Conservation (phyloP, 805 yeast genomes). For the Sugiyamaella lignohabitans region DNA sequence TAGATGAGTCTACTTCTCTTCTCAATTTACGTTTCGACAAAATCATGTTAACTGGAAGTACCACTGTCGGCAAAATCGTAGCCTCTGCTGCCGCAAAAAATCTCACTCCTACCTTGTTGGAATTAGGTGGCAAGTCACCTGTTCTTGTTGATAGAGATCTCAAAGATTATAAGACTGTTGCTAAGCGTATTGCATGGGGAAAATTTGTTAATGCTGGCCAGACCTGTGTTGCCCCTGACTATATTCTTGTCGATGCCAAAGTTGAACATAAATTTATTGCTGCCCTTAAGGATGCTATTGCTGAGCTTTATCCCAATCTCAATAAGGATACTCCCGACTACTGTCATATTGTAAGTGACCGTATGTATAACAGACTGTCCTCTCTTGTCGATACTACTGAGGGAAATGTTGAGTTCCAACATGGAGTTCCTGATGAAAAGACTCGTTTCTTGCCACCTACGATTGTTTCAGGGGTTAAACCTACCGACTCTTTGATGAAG, state of each 20-base stretch:
- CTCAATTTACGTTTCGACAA: conserved; percentile 67
- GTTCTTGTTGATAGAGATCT: conserved; percentile 52
- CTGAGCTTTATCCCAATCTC: conserved; percentile 36
- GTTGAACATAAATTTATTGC: conserved; percentile 47
- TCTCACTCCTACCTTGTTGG: conserved; percentile 73
- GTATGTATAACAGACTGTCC: conserved; percentile 39
- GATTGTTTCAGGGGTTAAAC: conserved; percentile 52
- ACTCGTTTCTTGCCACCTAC: conserved; percentile 59
- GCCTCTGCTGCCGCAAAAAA: conserved; percentile 78
- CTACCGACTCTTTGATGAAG: conserved; percentile 66
- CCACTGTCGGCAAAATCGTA: conserved; percentile 66
- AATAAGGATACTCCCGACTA: conserved; percentile 36
- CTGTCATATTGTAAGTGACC: conserved; percentile 54
- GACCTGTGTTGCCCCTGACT: conserved; percentile 87
- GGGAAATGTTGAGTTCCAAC: conserved; percentile 41
- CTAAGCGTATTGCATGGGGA: conserved; percentile 71
- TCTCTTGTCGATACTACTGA: conserved; percentile 32
- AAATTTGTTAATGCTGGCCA: conserved; percentile 80
- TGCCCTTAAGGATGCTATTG: conserved; percentile 36
- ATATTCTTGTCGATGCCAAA: conserved; percentile 57
- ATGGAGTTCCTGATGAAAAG: conserved; percentile 33
- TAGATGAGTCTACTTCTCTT: conserved; percentile 53
- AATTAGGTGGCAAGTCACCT: conserved; percentile 92
- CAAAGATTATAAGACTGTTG: conserved; percentile 35
- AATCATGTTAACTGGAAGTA: conserved; percentile 81